Evolutionary conservation across 2,329 filamentous ascomycete species (phyloP), one percentile per base, ranked within the genome.

Genomic region (Pyrenochaeta sp.): DNA sequence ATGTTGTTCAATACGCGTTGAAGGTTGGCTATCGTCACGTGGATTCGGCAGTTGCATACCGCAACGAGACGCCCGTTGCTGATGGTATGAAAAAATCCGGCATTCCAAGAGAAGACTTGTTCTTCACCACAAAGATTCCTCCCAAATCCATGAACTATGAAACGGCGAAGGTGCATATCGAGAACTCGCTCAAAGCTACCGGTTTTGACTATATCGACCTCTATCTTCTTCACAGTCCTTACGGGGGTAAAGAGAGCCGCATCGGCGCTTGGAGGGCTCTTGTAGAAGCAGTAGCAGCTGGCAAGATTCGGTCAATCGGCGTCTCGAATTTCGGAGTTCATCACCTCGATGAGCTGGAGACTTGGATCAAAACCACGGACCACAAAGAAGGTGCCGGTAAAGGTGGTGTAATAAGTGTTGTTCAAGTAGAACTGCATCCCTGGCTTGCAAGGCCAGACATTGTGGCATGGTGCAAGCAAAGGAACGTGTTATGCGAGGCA

Each of bases 401-500:
- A 55, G 82, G 81, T 3, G 89, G 89, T 17, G 76, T 89, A 27
- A 81, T 96, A 61, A 88, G 86, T 48, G 88, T 96, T 24, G 91
- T 90, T 27, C 92, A 96, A 72, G 52, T 72, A 72, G 92, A 96
- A 73, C 75, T 96, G 8, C 92, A 96, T 71, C 92, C 92, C 1
- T 96, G 90, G 91, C 83, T 91, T 28, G 79, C 85, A 7, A 80
- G 91, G n/a, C 75, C 79, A 15, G 90, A 96, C 62, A 90, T 96
- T 48, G 84, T 86, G 7, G 75, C 82, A 32, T 96, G 91, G 90
- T 88, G 88, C 58, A 70, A 78, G 51, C 77, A 85, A 68, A 69
- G 75, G 40, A 71, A 66, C 21, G 67, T 79, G 1, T 39, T 80
- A 4, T 55, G 78, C 15, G 73, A 80, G 57, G 77, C 77, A n/a